These are phyloP conservation scores for Warburgia ugandensis DNA, from an alignment of 164 flowering plant genomes.

Conservation along the genomic window DNA sequence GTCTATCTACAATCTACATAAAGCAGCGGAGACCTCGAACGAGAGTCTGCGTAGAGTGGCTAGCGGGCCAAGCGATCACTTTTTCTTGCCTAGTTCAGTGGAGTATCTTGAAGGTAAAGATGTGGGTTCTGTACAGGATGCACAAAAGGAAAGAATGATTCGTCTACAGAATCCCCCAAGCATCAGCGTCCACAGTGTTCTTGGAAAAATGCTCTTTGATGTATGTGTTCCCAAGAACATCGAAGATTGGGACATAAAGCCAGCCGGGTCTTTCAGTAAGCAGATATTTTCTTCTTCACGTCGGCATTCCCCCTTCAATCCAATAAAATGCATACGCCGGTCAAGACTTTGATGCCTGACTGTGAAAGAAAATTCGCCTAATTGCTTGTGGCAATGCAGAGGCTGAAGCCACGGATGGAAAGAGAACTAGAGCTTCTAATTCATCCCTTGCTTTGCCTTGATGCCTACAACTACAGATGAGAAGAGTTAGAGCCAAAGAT, in stretches of 20 bases:
- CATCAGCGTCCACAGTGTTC: slow-evolving; percentile 62
- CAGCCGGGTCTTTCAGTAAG: slow-evolving; percentile 26
- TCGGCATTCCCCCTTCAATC: slow-evolving; percentile 51
- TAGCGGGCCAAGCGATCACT: slow-evolving; percentile 46
- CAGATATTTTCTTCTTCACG: slow-evolving; percentile 23
- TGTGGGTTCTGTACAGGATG: slow-evolving; percentile 47
- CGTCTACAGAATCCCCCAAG: slow-evolving; percentile 46
- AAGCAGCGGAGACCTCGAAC: slow-evolving; percentile 42
- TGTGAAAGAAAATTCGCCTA: no score
- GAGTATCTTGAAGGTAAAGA: slow-evolving; percentile 47
- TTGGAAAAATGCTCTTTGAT: slow-evolving; percentile 84
- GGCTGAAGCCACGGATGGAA: no score
- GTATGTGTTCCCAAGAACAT: slow-evolving; percentile 79
- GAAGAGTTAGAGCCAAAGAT: no score
- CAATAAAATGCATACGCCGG: slow-evolving; percentile 79
- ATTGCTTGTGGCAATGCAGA: no score
- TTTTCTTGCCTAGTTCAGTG: slow-evolving; percentile 50
- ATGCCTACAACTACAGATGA: no score
- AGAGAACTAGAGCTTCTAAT: no score
- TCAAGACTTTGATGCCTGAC: slow-evolving; percentile 62
- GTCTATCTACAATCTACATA: slow-evolving; percentile 28
- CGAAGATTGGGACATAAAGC: slow-evolving; percentile 78
- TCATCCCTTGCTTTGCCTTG: no score
- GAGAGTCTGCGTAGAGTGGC: slow-evolving; percentile 45
- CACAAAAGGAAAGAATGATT: slow-evolving; percentile 37